These are phyloP conservation scores for Ploettnerulaceae sp. DNA, from an alignment of 2,329 filamentous ascomycete genomes.

Conservation along the genomic window DNA sequence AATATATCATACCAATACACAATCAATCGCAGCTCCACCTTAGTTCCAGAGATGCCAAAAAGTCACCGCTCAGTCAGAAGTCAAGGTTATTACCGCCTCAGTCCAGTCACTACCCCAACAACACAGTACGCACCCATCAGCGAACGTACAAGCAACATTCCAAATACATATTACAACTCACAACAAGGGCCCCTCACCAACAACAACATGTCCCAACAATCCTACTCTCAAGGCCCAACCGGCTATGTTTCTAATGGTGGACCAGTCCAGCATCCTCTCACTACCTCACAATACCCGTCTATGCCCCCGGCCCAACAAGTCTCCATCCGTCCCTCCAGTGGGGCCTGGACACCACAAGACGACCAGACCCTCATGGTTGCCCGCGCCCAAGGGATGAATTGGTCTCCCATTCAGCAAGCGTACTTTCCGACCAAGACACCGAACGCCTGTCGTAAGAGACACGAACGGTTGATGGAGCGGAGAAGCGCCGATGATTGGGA, in stretches of 20 bases:
- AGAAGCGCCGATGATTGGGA: constrained; percentile 62
- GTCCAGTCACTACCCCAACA: constrained; percentile 20
- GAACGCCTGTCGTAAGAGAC: constrained; percentile 77
- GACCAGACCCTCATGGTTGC: constrained; percentile 69
- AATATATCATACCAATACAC: constrained; percentile 5
- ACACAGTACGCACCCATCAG: constrained; percentile 22
- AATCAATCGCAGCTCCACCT: constrained; percentile 1
- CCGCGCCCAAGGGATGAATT: constrained; percentile 72
- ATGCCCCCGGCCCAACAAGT: constrained; percentile 10
- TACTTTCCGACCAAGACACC: constrained; percentile 72
- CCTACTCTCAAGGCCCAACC: constrained; percentile 12
- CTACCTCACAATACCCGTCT: constrained; percentile 14
- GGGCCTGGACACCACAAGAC: constrained; percentile 68
- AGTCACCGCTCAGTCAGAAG: constrained; percentile 23
- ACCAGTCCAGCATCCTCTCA: constrained; percentile 21
- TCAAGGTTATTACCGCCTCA: constrained; percentile 27
- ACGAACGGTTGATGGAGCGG: constrained; percentile 78
- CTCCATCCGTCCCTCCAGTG: constrained; percentile 49
- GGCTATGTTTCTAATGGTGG: constrained; percentile 18
- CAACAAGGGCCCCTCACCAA: constrained; percentile 6
- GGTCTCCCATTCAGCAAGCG: constrained; percentile 71
- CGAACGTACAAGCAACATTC: constrained; percentile 11
- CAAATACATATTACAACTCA: constrained; percentile 8
- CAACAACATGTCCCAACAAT: constrained; percentile 17
- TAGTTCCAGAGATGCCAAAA: constrained; percentile 28